phyloP scores from a whole-genome alignment of 2,329 filamentous ascomycete species.

The Dactylellina haptotyla region DNA sequence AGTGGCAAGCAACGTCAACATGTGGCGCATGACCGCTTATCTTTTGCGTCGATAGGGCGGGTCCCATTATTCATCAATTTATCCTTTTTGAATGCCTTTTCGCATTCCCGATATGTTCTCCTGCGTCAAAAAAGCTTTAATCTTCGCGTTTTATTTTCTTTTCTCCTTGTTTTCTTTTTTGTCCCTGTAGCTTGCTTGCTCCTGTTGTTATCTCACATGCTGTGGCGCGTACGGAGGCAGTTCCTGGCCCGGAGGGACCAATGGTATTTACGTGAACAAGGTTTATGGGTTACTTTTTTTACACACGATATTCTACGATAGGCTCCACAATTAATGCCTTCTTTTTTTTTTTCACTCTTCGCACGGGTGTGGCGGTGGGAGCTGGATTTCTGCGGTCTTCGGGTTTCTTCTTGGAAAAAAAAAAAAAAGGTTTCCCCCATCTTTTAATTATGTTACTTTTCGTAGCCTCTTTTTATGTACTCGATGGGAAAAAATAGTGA shows the following conservation, averaged over 20 bases:
- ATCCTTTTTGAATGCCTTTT: neutral
- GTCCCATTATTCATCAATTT: slow-evolving; percentile 8
- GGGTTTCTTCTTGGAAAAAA: slow-evolving; percentile 31
- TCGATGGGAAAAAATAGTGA: slow-evolving; percentile 46
- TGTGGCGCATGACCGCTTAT: slow-evolving; percentile 54
- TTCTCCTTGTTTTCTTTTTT: neutral
- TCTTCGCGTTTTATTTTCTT: slow-evolving; percentile 3
- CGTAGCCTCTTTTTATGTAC: slow-evolving; percentile 54
- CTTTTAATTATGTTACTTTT: slow-evolving; percentile 45
- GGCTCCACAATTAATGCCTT: slow-evolving; percentile 27
- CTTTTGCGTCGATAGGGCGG: slow-evolving; percentile 38
- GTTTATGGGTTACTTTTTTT: neutral
- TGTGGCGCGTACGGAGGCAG: slow-evolving; percentile 34
- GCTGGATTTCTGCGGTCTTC: slow-evolving; percentile 23
- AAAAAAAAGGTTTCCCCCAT: slow-evolving; percentile 45
- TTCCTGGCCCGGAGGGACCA: slow-evolving; percentile 4
- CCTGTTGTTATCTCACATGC: no score
- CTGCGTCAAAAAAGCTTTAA: neutral
- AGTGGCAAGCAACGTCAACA: slow-evolving; percentile 52
- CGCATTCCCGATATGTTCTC: neutral
- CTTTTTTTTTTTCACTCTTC: no score
- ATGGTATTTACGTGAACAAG: slow-evolving; percentile 14
- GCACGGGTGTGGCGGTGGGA: slow-evolving; percentile 48
- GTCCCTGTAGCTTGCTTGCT: neutral
- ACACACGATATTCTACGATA: slow-evolving; percentile 16